Percentiles rank a stretch among this genome's conserved stretches.
These are phyloP conservation scores for Telfairia occidentalis DNA, from an alignment of 331 rosid species.

Conservation along the genomic window DNA sequence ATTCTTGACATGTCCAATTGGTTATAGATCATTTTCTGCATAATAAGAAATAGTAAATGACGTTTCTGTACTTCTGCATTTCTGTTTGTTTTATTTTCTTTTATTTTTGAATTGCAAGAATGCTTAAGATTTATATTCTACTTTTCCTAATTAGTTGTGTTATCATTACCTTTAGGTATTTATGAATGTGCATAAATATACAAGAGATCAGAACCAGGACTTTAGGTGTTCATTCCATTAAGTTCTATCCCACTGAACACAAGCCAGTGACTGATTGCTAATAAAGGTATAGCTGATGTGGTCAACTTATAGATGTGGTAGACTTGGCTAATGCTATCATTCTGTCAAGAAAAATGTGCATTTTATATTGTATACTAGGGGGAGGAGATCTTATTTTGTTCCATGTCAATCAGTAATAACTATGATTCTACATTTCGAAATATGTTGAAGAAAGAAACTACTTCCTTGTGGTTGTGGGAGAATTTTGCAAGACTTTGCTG, in stretches of 20 bases:
- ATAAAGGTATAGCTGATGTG: not conserved
- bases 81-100: not conserved
- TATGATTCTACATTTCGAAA: not conserved
- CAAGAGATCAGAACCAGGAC: not conserved
- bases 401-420: not conserved
- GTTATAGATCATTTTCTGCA: slow-evolving; percentile 29
- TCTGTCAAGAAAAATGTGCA: not conserved
- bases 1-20: slow-evolving; percentile 12
- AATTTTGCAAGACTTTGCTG: not conserved
- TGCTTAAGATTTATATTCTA: not conserved
- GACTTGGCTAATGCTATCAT: not conserved
- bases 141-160: not conserved
- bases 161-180: not conserved
- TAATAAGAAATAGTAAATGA: not conserved
- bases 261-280: not conserved
- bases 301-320: not conserved
- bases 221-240: not conserved
- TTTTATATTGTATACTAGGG: not conserved
- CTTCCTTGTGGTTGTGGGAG: not conserved
- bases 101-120: not conserved
- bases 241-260: not conserved
- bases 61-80: not conserved
- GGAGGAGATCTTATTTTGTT: not conserved
- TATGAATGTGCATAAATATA: not conserved
- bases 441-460: not conserved